These are phyloP conservation scores for Russula emetica DNA, from an alignment of 768 basidiomycete genomes.

Conservation along the genomic window DNA sequence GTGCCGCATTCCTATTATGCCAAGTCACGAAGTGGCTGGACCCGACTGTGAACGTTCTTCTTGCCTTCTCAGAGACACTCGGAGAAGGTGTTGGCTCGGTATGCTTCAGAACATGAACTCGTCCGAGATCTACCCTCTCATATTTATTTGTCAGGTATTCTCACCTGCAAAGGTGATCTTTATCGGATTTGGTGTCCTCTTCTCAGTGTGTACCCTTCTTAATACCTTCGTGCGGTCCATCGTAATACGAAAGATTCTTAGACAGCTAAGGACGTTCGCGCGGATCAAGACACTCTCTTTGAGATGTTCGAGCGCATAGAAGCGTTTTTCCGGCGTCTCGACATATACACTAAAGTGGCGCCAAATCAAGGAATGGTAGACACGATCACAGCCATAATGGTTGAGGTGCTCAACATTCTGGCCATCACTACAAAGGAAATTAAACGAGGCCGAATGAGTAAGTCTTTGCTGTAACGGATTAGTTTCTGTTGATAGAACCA, in stretches of 20 bases:
- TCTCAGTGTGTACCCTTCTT: background rate
- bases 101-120: background rate
- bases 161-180: background rate
- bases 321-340: background rate
- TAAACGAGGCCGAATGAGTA: background rate
- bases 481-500: too few relatives aligned
- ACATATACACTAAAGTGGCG: background rate
- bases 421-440: slow-evolving; percentile 1
- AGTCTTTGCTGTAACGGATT: background rate
- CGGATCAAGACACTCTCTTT: background rate
- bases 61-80: background rate
- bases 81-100: slow-evolving; percentile 1
- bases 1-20: too few relatives aligned
- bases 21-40: background rate
- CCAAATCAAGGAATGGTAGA: background rate
- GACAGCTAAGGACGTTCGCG: background rate
- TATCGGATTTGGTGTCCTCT: background rate
- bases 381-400: background rate
- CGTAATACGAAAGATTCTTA: background rate
- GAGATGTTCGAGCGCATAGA: slow-evolving; percentile 1
- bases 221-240: background rate
- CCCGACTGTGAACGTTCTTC: background rate
- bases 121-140: too few relatives aligned
- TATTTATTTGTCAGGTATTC: background rate
- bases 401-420: slow-evolving; percentile 1